Percentiles rank a stretch among this genome's conserved stretches.
These are phyloP conservation scores for Quercus wislizeni DNA, from an alignment of 306 rosid genomes.

Conservation along the genomic window DNA sequence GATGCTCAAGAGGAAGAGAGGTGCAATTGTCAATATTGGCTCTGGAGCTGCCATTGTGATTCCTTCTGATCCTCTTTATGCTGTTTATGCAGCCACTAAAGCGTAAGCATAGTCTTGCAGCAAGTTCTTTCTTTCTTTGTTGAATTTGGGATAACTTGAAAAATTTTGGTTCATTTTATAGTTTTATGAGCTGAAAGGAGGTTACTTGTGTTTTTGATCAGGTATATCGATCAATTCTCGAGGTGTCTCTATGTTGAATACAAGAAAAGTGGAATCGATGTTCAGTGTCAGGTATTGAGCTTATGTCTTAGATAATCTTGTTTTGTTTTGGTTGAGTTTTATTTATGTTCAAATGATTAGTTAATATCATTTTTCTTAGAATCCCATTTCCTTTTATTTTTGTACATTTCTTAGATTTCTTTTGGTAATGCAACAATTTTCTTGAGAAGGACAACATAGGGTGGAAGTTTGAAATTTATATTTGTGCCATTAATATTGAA, in stretches of 20 bases:
- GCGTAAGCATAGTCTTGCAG: conserved; percentile 47
- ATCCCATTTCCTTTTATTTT: not conserved
- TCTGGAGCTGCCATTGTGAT: conserved; percentile 90
- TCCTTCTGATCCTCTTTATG: conserved; percentile 94
- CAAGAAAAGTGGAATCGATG: conserved; percentile 92
- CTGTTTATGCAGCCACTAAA: conserved; percentile 95
- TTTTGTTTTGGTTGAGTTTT: not conserved
- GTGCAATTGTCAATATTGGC: conserved; percentile 92
- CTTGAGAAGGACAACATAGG: too few relatives aligned
- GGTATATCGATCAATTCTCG: conserved; percentile 94
- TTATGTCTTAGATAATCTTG: not conserved
- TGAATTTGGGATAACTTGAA: not conserved
- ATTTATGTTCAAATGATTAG: not conserved
- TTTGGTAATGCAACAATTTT: too few relatives aligned
- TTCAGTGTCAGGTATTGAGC: conserved; percentile 95
- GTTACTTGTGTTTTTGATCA: conserved; percentile 27
- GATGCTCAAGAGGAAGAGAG: conserved; percentile 81
- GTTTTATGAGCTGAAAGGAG: conserved; percentile 2
- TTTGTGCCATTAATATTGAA: not conserved
- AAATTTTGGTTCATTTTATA: not conserved
- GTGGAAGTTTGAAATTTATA: not conserved
- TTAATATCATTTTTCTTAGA: not conserved
- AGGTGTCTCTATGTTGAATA: conserved; percentile 90
- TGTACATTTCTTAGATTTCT: not conserved
- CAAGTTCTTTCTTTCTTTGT: not conserved